A percentile compares a stretch with the other conserved stretches of the same genome.
Conservation (phyloP, 176 grass and related monocot genomes). For the Melocanna baccifera region DNA sequence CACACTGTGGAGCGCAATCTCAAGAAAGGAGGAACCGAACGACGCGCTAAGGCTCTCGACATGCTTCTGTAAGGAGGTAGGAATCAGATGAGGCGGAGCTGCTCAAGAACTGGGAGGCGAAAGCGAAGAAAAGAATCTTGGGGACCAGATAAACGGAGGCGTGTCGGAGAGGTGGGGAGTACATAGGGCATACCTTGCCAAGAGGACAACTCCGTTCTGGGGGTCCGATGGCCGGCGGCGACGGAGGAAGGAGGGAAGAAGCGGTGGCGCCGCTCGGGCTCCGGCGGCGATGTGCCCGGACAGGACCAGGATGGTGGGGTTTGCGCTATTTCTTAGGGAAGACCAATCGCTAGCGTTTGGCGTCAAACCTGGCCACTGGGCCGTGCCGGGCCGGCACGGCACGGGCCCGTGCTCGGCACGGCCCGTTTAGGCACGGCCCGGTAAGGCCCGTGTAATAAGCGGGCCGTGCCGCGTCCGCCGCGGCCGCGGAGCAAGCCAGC, state of each 20-base stretch:
- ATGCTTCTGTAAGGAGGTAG: slow-evolving; percentile 4
- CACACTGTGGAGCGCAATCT: slow-evolving; percentile 13
- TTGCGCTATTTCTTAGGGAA: neutral
- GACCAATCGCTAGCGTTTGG: too few species aligned
- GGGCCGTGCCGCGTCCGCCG: too few species aligned
- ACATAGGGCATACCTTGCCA: neutral
- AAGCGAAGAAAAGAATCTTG: neutral
- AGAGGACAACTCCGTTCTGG: neutral
- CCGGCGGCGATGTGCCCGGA: neutral
- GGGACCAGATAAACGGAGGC: neutral
- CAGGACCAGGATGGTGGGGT: neutral
- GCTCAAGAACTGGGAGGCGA: neutral
- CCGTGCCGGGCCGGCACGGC: too few species aligned
- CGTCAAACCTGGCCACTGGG: too few species aligned
- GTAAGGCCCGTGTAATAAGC: too few species aligned
- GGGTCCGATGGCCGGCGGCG: neutral
- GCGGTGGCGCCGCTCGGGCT: neutral
- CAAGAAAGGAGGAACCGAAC: slow-evolving; percentile 31
- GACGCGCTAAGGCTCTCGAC: slow-evolving; percentile 24
- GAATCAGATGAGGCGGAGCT: neutral
- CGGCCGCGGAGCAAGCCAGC: too few species aligned
- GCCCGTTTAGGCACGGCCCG: too few species aligned
- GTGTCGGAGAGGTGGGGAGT: neutral
- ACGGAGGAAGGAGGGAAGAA: neutral
- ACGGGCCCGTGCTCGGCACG: too few species aligned